Conservation (phyloP, 352 stramenopile species). For the Pythium pyrilobum region DNA sequence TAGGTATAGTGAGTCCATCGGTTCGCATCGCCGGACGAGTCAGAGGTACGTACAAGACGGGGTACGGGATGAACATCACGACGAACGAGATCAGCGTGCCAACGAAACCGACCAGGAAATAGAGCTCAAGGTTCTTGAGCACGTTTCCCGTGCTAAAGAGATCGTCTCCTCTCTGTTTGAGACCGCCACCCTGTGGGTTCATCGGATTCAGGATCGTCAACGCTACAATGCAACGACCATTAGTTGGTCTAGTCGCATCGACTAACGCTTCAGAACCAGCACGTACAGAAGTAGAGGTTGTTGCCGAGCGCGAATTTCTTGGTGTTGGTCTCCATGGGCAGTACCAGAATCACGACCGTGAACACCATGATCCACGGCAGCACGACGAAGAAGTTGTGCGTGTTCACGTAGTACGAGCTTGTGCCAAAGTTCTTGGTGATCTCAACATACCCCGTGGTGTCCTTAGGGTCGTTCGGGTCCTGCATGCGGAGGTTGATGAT, state of each 20-base stretch:
- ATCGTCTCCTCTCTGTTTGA: slow-evolving; percentile 42
- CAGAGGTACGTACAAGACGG: slow-evolving; percentile 46
- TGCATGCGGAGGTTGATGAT: slow-evolving; percentile 38
- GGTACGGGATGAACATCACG: slow-evolving; percentile 74
- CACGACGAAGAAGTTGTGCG: slow-evolving; percentile 65
- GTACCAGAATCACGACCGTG: slow-evolving; percentile 50
- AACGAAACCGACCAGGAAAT: slow-evolving; percentile 71
- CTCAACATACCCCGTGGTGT: slow-evolving; percentile 37
- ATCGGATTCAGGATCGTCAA: slow-evolving; percentile 71
- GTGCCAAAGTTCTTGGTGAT: slow-evolving; percentile 61
- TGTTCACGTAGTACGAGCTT: slow-evolving; percentile 64
- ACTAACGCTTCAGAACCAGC: neutral
- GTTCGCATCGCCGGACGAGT: slow-evolving; percentile 1
- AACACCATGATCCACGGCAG: slow-evolving; percentile 76
- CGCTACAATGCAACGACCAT: slow-evolving; percentile 22
- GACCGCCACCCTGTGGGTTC: slow-evolving; percentile 35
- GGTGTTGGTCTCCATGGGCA: slow-evolving; percentile 76
- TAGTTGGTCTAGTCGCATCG: neutral
- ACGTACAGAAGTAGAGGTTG: slow-evolving; percentile 80
- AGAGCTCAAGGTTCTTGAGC: slow-evolving; percentile 66
- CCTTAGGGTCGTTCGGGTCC: slow-evolving; percentile 13
- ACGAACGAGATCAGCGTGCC: slow-evolving; percentile 63
- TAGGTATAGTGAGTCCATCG: neutral
- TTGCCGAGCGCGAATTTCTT: slow-evolving; percentile 82
- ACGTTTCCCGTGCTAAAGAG: slow-evolving; percentile 61